Evolutionary conservation across 352 stramenopile species (phyloP), one percentile per base, ranked within the genome.

Genomic region (Pythium grandisporangium): DNA sequence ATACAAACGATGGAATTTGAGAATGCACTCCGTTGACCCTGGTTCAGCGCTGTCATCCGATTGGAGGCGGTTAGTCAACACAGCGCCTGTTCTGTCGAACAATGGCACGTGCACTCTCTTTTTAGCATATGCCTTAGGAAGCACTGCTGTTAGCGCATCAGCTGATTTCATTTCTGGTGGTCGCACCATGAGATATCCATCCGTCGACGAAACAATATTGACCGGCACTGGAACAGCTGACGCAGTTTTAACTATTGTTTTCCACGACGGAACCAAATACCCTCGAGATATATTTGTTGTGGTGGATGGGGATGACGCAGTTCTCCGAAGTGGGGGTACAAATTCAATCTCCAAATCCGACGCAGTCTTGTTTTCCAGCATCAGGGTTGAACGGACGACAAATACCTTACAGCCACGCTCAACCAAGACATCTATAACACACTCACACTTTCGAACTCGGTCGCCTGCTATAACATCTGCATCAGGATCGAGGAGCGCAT

Each of bases 381-480:
- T 50, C 42, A 88, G 47, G 8, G 77, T 86, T 5, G 78, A 92
- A 2, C 80, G 77, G 14, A 94, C 75, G 16, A 91, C 74, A 42
- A 94, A 88, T 45, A 84, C 78, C 48, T 94, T 94, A 57, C 75
- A 88, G n/a, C 81, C 81, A 30, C 71, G 73, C 42, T 94, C 74
- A 6, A 94, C 69, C 11, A 88, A 45, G 4, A 94, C 78, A 37
- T 92, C 81, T 43, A 94, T 87, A 24, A 89, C 69, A 37, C 79
- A 91, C 50, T 94, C 81, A 26, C 78, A 92, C 38, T 87, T 87
- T 29, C 69, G 65, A 53, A 82, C 73, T 29, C 55, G n/a, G n/a
- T n/a, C 54, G 5, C 54, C 57, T 2, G 61, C 58, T 4, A 57
- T 51, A 14, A 55, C 45, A 26, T 86, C 74, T 3, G 58, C 55